A percentile compares a stretch with the other conserved stretches of the same genome.
Conservation (phyloP, 164 flowering plant genomes). For the Platanus orientalis region DNA sequence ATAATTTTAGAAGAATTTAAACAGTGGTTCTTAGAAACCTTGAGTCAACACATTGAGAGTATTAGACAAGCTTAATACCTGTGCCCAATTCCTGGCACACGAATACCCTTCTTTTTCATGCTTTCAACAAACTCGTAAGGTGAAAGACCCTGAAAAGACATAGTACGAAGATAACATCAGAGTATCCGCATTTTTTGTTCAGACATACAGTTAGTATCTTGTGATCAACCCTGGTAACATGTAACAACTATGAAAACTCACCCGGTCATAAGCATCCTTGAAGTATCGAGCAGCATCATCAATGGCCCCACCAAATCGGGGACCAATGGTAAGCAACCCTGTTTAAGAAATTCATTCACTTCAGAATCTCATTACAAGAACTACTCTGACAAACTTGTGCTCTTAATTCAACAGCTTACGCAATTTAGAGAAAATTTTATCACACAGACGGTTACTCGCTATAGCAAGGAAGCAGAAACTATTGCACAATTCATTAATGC, state of each 20-base stretch:
- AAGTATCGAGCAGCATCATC: conserved; percentile 99
- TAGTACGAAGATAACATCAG: conserved; percentile 4
- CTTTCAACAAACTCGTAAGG: conserved; percentile 92
- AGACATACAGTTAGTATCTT: background rate
- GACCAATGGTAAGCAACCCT: conserved; percentile 98
- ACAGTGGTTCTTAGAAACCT: background rate
- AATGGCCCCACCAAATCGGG: conserved; percentile 98
- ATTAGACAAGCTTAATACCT: conserved; percentile 41
- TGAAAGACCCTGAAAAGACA: conserved; percentile 55
- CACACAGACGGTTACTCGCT: background rate
- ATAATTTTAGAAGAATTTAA: background rate
- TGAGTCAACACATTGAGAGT: background rate
- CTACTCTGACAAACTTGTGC: background rate
- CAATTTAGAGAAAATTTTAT: background rate
- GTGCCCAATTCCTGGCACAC: conserved; percentile 99
- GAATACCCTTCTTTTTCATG: conserved; percentile 98
- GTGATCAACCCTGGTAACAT: background rate
- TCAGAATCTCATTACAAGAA: background rate
- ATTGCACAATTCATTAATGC: background rate
- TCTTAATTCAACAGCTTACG: background rate
- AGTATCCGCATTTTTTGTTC: background rate
- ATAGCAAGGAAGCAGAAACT: background rate
- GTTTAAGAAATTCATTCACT: conserved; percentile 25
- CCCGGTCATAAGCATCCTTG: conserved; percentile 93
- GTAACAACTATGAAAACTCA: conserved; percentile 21